Conservation (phyloP, 371 early-diverging fungal genomes). For the Nematocida sp. region DNA sequence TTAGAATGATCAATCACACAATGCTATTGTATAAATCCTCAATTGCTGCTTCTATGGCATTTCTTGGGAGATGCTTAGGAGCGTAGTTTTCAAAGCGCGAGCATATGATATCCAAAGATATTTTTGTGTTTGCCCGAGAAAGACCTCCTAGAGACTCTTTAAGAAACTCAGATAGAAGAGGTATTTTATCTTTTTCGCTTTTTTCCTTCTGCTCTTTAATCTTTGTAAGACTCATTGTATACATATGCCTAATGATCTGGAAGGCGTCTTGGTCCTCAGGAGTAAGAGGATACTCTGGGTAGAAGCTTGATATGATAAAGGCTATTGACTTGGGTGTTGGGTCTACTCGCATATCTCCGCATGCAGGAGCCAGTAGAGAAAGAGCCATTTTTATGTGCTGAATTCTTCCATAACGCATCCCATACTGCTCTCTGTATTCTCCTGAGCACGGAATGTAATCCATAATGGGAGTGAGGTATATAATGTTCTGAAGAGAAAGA, state of each 20-base stretch:
- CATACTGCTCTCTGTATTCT: slow-evolving; percentile 50
- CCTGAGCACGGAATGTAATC: slow-evolving; percentile 41
- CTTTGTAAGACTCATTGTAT: background rate
- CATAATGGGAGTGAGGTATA: background rate
- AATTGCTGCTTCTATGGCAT: slow-evolving; percentile 15
- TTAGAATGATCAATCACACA: background rate
- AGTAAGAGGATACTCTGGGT: slow-evolving; percentile 39
- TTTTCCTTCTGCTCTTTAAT: background rate
- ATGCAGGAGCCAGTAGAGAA: slow-evolving; percentile 33
- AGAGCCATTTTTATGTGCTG: slow-evolving; percentile 57
- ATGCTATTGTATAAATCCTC: slow-evolving; percentile 17
- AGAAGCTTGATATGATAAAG: slow-evolving; percentile 38
- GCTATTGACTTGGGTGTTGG: slow-evolving; percentile 29
- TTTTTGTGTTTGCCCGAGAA: slow-evolving; percentile 17
- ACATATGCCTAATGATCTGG: slow-evolving; percentile 46
- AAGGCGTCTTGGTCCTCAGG: slow-evolving; percentile 55
- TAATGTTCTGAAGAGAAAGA: slow-evolving; percentile 1
- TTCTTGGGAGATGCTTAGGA: background rate
- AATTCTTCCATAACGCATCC: slow-evolving; percentile 46
- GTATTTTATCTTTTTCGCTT: background rate
- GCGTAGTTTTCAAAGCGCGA: slow-evolving; percentile 45
- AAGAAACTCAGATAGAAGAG: background rate
- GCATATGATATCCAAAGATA: slow-evolving; percentile 37
- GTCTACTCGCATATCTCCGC: slow-evolving; percentile 20
- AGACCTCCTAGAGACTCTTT: background rate